These are phyloP conservation scores for Hymenoscyphus linearis DNA, from an alignment of 2,329 filamentous ascomycete species.

Conservation along the genomic window DNA sequence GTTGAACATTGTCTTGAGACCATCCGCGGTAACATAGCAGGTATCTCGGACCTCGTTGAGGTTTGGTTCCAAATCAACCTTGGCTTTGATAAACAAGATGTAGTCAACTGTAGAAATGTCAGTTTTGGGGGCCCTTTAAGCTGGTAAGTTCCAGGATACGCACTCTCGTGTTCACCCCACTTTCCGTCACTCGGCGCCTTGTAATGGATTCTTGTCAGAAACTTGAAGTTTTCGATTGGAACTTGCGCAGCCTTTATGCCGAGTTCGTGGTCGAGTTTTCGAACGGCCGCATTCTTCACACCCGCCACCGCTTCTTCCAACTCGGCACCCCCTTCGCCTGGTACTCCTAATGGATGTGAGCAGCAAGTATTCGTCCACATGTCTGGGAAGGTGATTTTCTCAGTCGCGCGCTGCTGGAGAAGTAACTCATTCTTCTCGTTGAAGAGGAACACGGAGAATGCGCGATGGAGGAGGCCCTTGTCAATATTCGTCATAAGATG, in stretches of 20 bases:
- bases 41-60: slow-evolving; percentile 84
- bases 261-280: slow-evolving; percentile 91
- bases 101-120: slow-evolving; percentile 69
- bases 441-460: slow-evolving; percentile 97
- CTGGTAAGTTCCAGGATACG: slow-evolving; percentile 34
- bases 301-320: slow-evolving; percentile 76
- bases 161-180: slow-evolving; percentile 98
- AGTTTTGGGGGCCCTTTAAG: slow-evolving; percentile 9
- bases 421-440: slow-evolving; percentile 88
- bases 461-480: slow-evolving; percentile 89
- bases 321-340: slow-evolving; percentile 81
- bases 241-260: slow-evolving; percentile 88
- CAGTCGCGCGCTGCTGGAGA: slow-evolving; percentile 87
- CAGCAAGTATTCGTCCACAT: slow-evolving; percentile 99
- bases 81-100: slow-evolving; percentile 94
- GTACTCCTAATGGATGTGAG: slow-evolving; percentile 89
- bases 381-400: slow-evolving; percentile 98
- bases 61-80: slow-evolving; percentile 78
- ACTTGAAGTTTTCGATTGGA: slow-evolving; percentile 84
- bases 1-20: slow-evolving; percentile 79
- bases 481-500: slow-evolving; percentile 99
- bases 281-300: slow-evolving; percentile 84
- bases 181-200: slow-evolving; percentile 94
- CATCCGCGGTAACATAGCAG: slow-evolving; percentile 75
- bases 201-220: slow-evolving; percentile 96